Evolutionary conservation across 2,329 filamentous ascomycete genomes (phyloP), one percentile per base, ranked within the genome.

Genomic region (Fusarium sp.): DNA sequence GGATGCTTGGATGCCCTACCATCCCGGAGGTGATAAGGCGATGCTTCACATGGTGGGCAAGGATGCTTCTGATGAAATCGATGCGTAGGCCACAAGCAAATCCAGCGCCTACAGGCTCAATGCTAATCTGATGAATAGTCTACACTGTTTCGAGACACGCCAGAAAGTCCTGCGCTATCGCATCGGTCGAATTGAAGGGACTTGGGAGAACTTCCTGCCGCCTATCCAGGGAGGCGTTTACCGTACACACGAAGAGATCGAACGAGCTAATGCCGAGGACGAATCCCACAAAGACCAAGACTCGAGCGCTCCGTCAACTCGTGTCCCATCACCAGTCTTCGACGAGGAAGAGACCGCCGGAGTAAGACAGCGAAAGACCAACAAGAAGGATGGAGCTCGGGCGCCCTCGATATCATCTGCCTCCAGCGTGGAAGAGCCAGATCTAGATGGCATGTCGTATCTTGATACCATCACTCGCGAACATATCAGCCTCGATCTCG

Each of bases 31-130:
- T 76, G 92, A 96, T 78, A 96, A 95, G 83, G 90, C 96, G 61
- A 97, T 99, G 73, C 86, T 90, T 80, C 96, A 99, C 80, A 96
- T 98, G 94, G 90, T 98, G 69, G 95, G 95, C 70, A 90, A 93
- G 83, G 95, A 97, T 89, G 96, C 94, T 57, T 98, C 96, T 16
- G 95, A 98, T 82, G 96, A 98, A 83, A 92, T 98, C 70, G 94
- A 92, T 81, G 94, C 92, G 94, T 98, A 88, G 57, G 92, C 50
- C 57, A 62, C 62, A 47, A 32, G 35, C 21, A 19, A n/a, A 30
- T n/a, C 50, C 35, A 25, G 50, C 19, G 18, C 16, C 47, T 37
- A 19, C 9, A 37, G 47, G 25, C 19, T 18, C 32, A 32, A 30
- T 60, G 30, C 71, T 77, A 32, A 77, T 52, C 56, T 25, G n/a